phyloP scores from a whole-genome alignment of 495 filamentous ascomycete species.

The Thozetella sp. region DNA sequence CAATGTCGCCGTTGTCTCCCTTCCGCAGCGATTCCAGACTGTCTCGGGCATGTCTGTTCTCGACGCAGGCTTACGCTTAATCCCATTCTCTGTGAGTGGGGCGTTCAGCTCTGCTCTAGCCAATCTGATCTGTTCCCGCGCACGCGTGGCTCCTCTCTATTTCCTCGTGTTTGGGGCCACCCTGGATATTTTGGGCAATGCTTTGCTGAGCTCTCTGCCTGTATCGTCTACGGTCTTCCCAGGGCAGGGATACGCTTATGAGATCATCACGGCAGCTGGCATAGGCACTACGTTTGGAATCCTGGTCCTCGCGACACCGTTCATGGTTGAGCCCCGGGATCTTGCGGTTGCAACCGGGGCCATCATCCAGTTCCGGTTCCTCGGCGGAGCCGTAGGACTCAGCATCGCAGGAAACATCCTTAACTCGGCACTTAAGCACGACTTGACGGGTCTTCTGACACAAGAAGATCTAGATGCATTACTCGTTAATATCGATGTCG shows the following conservation, averaged over 20 bases:
- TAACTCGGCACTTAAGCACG: neutral
- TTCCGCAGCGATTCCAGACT: neutral
- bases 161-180: neutral
- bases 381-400: neutral
- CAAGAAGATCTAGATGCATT: neutral
- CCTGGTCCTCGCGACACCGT: constrained; percentile 3
- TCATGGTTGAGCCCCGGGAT: constrained; percentile 2
- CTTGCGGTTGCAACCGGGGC: constrained; percentile 3
- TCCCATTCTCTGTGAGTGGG: neutral
- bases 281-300: constrained; percentile 2
- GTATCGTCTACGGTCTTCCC: neutral
- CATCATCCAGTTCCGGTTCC: constrained; percentile 4
- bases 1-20: neutral
- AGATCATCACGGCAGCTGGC: neutral
- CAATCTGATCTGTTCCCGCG: neutral
- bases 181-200: neutral
- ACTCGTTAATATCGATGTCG: neutral
- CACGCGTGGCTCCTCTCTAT: neutral
- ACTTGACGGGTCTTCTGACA: neutral
- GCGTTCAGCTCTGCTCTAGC: neutral
- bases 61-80: neutral
- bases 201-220: neutral
- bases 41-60: neutral
- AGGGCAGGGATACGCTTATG: neutral
- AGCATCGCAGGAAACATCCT: neutral